Evolutionary conservation across 169 alveolate species (phyloP).

Genomic region (Condylostoma magnum): DNA sequence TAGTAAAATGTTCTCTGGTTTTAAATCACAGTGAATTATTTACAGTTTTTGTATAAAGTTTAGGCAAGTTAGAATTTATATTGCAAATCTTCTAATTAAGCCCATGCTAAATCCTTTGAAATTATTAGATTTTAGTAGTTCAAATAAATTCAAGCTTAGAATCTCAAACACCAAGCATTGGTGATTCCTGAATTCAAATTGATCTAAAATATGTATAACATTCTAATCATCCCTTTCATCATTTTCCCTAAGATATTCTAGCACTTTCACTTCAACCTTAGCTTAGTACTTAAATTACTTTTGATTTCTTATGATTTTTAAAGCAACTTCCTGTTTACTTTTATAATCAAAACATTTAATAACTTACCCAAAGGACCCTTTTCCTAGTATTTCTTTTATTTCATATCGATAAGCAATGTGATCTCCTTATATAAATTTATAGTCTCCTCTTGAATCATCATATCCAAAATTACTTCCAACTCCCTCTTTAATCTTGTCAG

Average conservation of each 20-base stretch:
- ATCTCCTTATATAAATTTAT: slow-evolving; percentile 57
- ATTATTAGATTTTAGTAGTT: slow-evolving; percentile 51
- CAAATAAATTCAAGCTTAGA: slow-evolving; percentile 64
- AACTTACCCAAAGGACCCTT: slow-evolving; percentile 89
- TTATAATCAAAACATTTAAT: slow-evolving; percentile 83
- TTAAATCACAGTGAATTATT: slow-evolving; percentile 82
- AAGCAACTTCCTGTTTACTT: slow-evolving; percentile 70
- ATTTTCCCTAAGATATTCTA: slow-evolving; percentile 50
- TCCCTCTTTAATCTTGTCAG: slow-evolving; percentile 52
- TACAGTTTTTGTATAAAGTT: slow-evolving; percentile 37
- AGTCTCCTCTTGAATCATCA: slow-evolving; percentile 84
- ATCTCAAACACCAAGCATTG: slow-evolving; percentile 77
- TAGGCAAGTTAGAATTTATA: slow-evolving; percentile 40
- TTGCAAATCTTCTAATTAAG: slow-evolving; percentile 39
- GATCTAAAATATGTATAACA: slow-evolving; percentile 71
- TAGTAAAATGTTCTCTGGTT: slow-evolving; percentile 85
- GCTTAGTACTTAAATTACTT: slow-evolving; percentile 82
- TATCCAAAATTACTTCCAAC: slow-evolving; percentile 46
- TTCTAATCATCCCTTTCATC: slow-evolving; percentile 70
- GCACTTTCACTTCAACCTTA: slow-evolving; percentile 73
- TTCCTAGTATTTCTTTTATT: slow-evolving; percentile 75
- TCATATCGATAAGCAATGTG: slow-evolving; percentile 86
- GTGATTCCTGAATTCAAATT: slow-evolving; percentile 72
- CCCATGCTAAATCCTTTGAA: slow-evolving; percentile 57
- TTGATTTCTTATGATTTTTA: slow-evolving; percentile 83